These are phyloP conservation scores for Mitragyna speciosa DNA, from an alignment of 257 asterid genomes.

Conservation along the genomic window DNA sequence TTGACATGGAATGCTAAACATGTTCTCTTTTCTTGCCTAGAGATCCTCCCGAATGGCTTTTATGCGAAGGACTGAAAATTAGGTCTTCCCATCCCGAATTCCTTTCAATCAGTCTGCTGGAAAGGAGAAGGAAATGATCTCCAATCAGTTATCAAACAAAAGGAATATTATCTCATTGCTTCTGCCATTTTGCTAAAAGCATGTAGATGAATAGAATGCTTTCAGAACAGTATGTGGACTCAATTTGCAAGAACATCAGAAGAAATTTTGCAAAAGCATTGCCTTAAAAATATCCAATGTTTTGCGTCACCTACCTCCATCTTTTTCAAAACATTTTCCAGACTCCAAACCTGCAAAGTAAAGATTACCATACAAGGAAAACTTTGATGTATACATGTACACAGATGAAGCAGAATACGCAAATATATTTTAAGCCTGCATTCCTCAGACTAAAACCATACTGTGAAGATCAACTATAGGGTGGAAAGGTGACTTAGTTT, in stretches of 20 bases:
- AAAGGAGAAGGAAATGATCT: not conserved
- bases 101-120: conserved; percentile 60
- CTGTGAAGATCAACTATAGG: no score
- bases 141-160: conserved; percentile 1
- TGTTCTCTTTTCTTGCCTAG: not conserved
- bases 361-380: not conserved
- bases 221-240: not conserved
- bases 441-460: not conserved
- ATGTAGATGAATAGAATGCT: not conserved
- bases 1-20: conserved; percentile 3
- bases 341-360: conserved; percentile 79
- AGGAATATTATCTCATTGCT: not conserved
- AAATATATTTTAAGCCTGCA: not conserved
- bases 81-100: conserved; percentile 94
- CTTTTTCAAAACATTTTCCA: conserved; percentile 90
- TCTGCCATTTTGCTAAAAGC: not conserved
- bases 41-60: conserved; percentile 55
- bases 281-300: not conserved
- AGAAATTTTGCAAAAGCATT: not conserved
- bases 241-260: not conserved
- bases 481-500: not conserved
- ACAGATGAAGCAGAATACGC: not conserved
- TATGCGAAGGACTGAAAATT: conserved; percentile 87
- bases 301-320: conserved; percentile 51
- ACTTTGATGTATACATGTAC: no score